Conservation (phyloP, 2,329 filamentous ascomycete species). For the Fusarium pseudograminearum region DNA sequence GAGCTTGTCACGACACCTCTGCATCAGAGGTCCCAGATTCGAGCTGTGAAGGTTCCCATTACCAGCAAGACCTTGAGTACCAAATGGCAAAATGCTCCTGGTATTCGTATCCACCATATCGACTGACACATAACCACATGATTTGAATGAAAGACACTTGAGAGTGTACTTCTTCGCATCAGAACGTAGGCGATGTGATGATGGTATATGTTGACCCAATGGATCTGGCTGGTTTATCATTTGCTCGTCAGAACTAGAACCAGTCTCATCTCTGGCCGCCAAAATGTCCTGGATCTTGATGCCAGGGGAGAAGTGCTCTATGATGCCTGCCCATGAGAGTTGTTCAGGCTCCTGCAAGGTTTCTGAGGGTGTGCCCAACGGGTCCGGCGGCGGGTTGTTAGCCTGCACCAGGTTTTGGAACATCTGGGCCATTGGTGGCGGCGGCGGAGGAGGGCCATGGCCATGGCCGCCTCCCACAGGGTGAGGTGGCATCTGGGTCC, state of each 20-base stretch:
- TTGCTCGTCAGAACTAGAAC: neutral
- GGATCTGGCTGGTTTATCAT: constrained; percentile 16
- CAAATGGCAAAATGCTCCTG: constrained; percentile 49
- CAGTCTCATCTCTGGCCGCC: constrained; percentile 15
- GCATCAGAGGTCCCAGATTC: constrained; percentile 50
- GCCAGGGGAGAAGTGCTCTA: constrained; percentile 58
- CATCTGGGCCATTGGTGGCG: constrained; percentile 2
- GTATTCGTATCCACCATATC: constrained; percentile 53
- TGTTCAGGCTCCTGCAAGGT: constrained; percentile 47
- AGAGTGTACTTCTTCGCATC: constrained; percentile 51
- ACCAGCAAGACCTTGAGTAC: constrained; percentile 39
- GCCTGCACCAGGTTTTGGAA: neutral
- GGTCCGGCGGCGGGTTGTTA: constrained; percentile 13
- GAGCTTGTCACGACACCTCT: constrained; percentile 53
- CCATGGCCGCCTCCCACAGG: neutral
- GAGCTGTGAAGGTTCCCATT: constrained; percentile 43
- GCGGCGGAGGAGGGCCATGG: neutral
- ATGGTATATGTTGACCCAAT: constrained; percentile 42
- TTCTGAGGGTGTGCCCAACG: constrained; percentile 15
- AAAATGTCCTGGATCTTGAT: constrained; percentile 48
- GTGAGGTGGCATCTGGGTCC: constrained; percentile 11
- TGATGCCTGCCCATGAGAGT: constrained; percentile 57
- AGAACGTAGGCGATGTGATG: constrained; percentile 29
- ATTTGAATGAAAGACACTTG: constrained; percentile 64
- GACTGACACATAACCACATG: constrained; percentile 70